phyloP scores from a whole-genome alignment of 2,329 filamentous ascomycete species.

The Tolypocladium tundrense region DNA sequence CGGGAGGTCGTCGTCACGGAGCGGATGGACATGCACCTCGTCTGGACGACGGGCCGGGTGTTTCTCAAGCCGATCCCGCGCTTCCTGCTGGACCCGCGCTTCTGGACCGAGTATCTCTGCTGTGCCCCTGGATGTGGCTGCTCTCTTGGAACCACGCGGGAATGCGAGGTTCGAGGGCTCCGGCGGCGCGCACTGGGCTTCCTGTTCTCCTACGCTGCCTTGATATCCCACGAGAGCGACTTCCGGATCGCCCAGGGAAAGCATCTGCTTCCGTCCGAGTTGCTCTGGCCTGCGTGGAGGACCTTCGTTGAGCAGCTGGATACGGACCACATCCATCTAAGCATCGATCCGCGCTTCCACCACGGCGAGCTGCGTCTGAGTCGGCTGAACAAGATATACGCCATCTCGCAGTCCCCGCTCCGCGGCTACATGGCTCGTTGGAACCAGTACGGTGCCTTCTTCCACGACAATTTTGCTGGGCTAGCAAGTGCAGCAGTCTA shows the following conservation, averaged over 20 bases:
- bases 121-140: background rate
- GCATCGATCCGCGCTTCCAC: constrained; percentile 25
- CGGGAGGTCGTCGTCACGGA: constrained; percentile 17
- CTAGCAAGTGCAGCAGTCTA: constrained; percentile 29
- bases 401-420: constrained; percentile 13
- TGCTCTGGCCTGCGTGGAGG: constrained; percentile 28
- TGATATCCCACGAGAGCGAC: constrained; percentile 23
- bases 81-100: constrained; percentile 18
- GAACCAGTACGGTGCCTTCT: constrained; percentile 27
- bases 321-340: constrained; percentile 15
- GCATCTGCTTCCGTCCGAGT: constrained; percentile 19
- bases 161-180: background rate
- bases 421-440: constrained; percentile 13
- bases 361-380: constrained; percentile 30
- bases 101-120: constrained; percentile 2
- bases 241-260: constrained; percentile 21
- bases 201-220: constrained; percentile 5
- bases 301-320: constrained; percentile 12
- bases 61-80: constrained; percentile 24
- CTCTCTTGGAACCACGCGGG: background rate
- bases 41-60: constrained; percentile 13
- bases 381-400: constrained; percentile 28
- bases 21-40: constrained; percentile 21
- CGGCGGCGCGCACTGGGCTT: constrained; percentile 1
- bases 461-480: constrained; percentile 30